Evolutionary conservation across 106 monocot species (phyloP), one percentile per base, ranked within the genome.

Genomic region (Dendrobium officinale): DNA sequence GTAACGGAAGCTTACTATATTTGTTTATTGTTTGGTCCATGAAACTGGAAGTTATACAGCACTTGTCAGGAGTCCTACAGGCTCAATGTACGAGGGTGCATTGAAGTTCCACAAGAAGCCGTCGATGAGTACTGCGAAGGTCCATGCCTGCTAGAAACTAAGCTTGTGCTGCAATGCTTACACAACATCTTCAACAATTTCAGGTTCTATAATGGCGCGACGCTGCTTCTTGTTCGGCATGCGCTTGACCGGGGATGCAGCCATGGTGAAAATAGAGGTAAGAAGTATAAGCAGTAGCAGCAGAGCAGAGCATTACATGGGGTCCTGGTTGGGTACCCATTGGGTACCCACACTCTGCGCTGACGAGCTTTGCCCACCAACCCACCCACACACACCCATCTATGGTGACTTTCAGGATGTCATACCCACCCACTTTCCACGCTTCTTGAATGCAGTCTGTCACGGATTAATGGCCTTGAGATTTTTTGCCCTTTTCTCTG

Each of bases 131-230:
- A 91, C 86, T 98, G 98, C 80, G 79, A 67, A 6, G 95, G 98
- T 7, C 89, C 98, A 6, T 98, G 98, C 75, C 74, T 98, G 26
- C 67, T 4, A 3, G 94, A 97, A 85, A 97, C 97, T 10, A 85
- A 86, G 59, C 92, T 92, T 6, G 90, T 92, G 55, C 90, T 97
- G 44, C 68, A 80, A 33, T 98, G 98, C 89, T 66, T 98, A 20
- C 84, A 88, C 41, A 76, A 78, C 54, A 86, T 91, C 6, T 77
- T 95, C 44, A 27, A 81, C 81, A 91, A 81, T 72, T 98, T 94
- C 81, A 72, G 43, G 41, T 98, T 98, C 84, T 89, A 95, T 75
- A 92, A 98, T n/a, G 92, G 98, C 6, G 92, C 89, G 2, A 77
- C 94, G 1, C 80, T 91, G 3, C 80, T 18, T 40, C 85, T 89